These are phyloP conservation scores for Corinectria fuckeliana DNA, from an alignment of 2,329 filamentous ascomycete species.

Conservation along the genomic window DNA sequence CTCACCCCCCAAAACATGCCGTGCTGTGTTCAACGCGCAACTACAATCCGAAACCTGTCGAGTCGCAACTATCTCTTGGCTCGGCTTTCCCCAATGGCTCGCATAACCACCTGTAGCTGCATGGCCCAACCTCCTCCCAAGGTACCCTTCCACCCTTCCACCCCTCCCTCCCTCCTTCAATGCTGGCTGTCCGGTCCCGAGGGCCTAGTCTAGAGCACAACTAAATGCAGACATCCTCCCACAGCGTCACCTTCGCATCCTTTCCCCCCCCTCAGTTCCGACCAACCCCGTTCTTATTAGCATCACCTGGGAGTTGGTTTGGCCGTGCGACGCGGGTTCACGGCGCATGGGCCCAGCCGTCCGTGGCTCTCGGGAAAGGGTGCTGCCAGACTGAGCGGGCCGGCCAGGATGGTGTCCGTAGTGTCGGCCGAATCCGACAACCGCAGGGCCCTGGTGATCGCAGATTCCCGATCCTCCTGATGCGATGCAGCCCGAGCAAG, in stretches of 20 bases:
- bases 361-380: not conserved
- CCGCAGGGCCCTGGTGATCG: constrained; percentile 14
- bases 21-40: constrained; percentile 7
- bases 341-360: constrained; percentile 1
- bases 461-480: constrained; percentile 20
- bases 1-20: not conserved
- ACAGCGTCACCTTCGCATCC: too few relatives aligned
- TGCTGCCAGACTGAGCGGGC: constrained; percentile 10
- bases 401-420: constrained; percentile 1
- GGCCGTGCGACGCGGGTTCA: constrained; percentile 5
- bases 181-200: not conserved
- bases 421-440: constrained; percentile 18
- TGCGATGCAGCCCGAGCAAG: constrained; percentile 12
- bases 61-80: constrained; percentile 2
- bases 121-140: constrained; percentile 25
- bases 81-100: constrained; percentile 19
- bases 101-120: constrained; percentile 29
- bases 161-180: not conserved
- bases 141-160: constrained; percentile 2
- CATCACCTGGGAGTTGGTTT: not conserved
- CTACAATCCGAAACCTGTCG: constrained; percentile 8
- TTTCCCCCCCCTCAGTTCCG: not conserved
- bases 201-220: too few relatives aligned
- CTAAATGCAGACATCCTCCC: too few relatives aligned
- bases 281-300: constrained; percentile 1